Evolutionary conservation across 345 rosid genomes (phyloP).

Genomic region (Heritiera littoralis): DNA sequence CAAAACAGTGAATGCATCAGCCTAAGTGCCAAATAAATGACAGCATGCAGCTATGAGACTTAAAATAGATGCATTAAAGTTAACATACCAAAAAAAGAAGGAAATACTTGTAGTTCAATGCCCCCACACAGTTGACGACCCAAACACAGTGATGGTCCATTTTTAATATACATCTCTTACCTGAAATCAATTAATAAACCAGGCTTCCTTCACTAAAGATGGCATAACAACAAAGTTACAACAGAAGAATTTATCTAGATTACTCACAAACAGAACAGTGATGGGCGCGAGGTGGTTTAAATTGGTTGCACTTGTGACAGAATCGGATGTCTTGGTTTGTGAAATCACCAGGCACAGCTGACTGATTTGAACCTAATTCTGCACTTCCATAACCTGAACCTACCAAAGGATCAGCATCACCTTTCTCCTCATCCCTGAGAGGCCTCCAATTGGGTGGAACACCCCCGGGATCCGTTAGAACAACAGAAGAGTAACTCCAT

Average conservation of each 20-base stretch:
- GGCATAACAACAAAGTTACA: not conserved
- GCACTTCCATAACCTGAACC: constrained; percentile 24
- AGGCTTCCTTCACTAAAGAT: constrained; percentile 24
- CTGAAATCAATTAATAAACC: constrained; percentile 44
- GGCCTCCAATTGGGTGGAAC: constrained; percentile 74
- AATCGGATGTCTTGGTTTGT: constrained; percentile 43
- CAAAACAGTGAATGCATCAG: not conserved
- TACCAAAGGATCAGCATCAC: constrained; percentile 39
- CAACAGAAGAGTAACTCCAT: constrained; percentile 78
- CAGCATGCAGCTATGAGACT: not conserved
- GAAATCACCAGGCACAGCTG: constrained; percentile 30
- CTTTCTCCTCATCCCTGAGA: constrained; percentile 58
- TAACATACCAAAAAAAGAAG: constrained; percentile 78
- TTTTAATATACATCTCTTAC: constrained; percentile 80
- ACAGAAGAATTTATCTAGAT: not conserved
- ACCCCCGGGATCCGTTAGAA: constrained; percentile 81
- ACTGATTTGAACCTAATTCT: constrained; percentile 27
- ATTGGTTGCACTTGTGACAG: constrained; percentile 70
- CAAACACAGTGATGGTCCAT: constrained; percentile 95
- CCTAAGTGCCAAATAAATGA: not conserved
- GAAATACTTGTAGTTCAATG: constrained; percentile 78
- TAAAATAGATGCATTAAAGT: constrained; percentile 17
- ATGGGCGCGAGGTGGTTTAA: constrained; percentile 75
- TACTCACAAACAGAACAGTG: constrained; percentile 87
- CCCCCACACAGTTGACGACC: constrained; percentile 91